Percentiles rank a stretch among this genome's conserved stretches.
Evolutionary conservation across 768 basidiomycete genomes (phyloP).

Genomic region (Epithele typhae): DNA sequence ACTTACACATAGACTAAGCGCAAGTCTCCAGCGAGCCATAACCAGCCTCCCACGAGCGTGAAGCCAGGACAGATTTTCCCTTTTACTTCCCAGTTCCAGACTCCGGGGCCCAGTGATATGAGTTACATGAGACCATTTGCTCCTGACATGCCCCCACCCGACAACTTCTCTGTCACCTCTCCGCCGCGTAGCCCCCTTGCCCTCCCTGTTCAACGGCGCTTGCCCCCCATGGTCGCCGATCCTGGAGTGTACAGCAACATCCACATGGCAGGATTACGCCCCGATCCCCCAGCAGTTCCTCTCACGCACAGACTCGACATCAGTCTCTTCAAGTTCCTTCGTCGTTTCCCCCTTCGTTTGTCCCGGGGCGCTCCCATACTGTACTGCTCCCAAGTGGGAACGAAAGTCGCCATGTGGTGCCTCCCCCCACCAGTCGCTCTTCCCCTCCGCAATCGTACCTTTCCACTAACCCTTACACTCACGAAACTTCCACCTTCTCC

Average conservation of each 20-base stretch:
- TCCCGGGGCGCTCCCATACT: too few species aligned
- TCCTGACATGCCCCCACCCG: slow-evolving; percentile 4
- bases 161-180: slow-evolving; percentile 3
- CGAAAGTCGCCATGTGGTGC: too few species aligned
- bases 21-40: slow-evolving; percentile 5
- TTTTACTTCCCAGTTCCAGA: slow-evolving; percentile 14
- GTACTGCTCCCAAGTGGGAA: too few species aligned
- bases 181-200: slow-evolving; percentile 5
- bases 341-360: too few species aligned
- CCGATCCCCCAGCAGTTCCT: too few species aligned
- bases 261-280: slow-evolving; percentile 7
- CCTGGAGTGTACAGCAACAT: slow-evolving; percentile 9
- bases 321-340: too few species aligned
- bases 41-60: slow-evolving; percentile 18
- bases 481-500: slow-evolving; percentile 1
- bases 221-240: background rate
- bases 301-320: too few species aligned
- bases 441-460: slow-evolving; percentile 4
- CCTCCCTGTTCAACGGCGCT: slow-evolving; percentile 11
- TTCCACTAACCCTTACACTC: slow-evolving; percentile 8
- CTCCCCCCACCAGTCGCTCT: background rate
- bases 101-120: too few species aligned
- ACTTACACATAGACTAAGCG: slow-evolving; percentile 3
- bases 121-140: too few species aligned
- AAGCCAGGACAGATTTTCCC: slow-evolving; percentile 30